These are phyloP conservation scores for Iberis amara DNA, from an alignment of 441 rosid genomes.

Conservation along the genomic window DNA sequence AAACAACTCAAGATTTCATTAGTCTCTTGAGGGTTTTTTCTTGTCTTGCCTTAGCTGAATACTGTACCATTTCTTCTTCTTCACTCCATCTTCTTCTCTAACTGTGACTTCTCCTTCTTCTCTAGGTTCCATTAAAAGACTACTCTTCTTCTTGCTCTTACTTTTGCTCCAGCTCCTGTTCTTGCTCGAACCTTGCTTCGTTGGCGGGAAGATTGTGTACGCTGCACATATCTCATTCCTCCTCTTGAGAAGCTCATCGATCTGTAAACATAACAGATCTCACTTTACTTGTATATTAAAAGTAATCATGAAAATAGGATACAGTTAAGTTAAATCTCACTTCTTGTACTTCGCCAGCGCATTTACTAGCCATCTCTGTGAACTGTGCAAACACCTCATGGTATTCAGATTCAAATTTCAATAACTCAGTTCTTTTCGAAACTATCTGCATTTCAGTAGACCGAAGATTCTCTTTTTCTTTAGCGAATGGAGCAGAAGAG, in stretches of 20 bases:
- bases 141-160: conserved; percentile 27
- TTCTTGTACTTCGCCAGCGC: conserved; percentile 75
- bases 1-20: not conserved
- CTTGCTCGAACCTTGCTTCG: conserved; percentile 57
- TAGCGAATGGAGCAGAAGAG: conserved; percentile 60
- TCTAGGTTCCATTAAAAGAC: conserved; percentile 45
- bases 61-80: conserved; percentile 74
- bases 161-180: conserved; percentile 43
- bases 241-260: conserved; percentile 74
- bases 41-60: conserved; percentile 70
- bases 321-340: conserved; percentile 31
- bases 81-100: conserved; percentile 59
- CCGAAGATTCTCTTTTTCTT: conserved; percentile 66
- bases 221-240: conserved; percentile 74
- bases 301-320: conserved; percentile 7
- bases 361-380: conserved; percentile 83
- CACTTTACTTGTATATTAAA: not conserved
- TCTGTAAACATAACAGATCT: conserved; percentile 37
- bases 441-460: conserved; percentile 72
- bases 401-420: conserved; percentile 82
- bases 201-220: conserved; percentile 54
- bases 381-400: conserved; percentile 84
- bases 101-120: conserved; percentile 63
- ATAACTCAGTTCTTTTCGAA: conserved; percentile 63
- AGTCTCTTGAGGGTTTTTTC: conserved; percentile 57